A percentile compares a stretch with the other conserved stretches of the same genome.
Conservation (phyloP, 1,284 basidiomycete genomes). For the Neotropicomus parvogracilis region DNA sequence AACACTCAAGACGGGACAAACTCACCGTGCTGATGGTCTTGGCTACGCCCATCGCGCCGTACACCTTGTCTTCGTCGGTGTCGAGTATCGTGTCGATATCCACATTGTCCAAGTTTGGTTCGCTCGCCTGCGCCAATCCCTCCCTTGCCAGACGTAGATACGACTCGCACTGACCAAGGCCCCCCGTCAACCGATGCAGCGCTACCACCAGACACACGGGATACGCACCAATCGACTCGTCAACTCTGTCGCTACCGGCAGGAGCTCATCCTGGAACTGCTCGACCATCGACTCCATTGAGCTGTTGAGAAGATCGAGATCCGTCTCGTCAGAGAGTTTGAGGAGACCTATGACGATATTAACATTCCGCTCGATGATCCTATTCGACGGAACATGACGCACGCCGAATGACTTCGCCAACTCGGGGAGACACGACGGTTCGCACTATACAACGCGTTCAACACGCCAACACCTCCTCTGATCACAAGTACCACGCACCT, state of each 20-base stretch:
- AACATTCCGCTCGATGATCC: not conserved
- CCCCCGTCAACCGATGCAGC: constrained; percentile 1
- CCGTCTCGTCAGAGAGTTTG: constrained; percentile 86
- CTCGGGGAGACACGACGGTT: constrained; percentile 69
- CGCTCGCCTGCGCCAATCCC: constrained; percentile 49
- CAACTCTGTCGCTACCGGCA: constrained; percentile 84
- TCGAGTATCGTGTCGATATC: constrained; percentile 54
- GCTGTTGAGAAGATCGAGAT: constrained; percentile 79
- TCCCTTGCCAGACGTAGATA: constrained; percentile 78
- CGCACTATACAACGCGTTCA: constrained; percentile 48
- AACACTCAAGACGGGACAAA: constrained; percentile 1
- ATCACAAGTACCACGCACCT: constrained; percentile 39
- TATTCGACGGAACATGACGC: constrained; percentile 15
- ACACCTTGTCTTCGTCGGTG: constrained; percentile 76
- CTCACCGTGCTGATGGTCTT: constrained; percentile 76
- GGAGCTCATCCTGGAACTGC: constrained; percentile 77
- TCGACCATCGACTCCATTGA: constrained; percentile 87
- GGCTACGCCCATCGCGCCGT: constrained; percentile 79
- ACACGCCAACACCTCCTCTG: not conserved
- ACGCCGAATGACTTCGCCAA: constrained; percentile 87
- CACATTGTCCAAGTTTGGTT: constrained; percentile 42
- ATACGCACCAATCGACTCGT: constrained; percentile 68
- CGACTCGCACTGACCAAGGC: constrained; percentile 60
- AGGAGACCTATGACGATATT: constrained; percentile 57
- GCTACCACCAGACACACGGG: not conserved